Evolutionary conservation across 176 grass and related monocot genomes (phyloP).

Genomic region (Raddia guianensis): DNA sequence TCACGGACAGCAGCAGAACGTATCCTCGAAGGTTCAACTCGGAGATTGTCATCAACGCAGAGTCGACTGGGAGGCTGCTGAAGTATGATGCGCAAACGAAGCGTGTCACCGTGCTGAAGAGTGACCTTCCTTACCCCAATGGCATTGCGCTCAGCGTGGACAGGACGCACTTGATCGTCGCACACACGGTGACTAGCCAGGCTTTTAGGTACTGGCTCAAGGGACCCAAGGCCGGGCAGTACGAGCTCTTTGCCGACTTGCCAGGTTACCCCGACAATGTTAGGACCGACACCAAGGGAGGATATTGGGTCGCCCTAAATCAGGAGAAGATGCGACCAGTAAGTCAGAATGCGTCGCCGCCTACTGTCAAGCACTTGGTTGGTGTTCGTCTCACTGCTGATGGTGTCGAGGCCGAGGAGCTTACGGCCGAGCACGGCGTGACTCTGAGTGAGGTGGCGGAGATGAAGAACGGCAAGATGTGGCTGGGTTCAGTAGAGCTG

Average conservation of each 20-base stretch:
- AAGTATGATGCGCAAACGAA: too few relatives aligned
- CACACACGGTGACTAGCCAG: conserved; percentile 44
- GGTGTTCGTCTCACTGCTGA: conserved; percentile 38
- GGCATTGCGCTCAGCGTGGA: too few relatives aligned
- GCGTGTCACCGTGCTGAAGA: too few relatives aligned
- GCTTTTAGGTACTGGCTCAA: conserved; percentile 48
- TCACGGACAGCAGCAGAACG: conserved; percentile 64
- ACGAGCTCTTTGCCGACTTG: conserved; percentile 53
- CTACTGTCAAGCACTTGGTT: conserved; percentile 35
- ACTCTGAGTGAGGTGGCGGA: conserved; percentile 20
- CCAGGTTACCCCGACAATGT: conserved; percentile 73
- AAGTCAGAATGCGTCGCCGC: not conserved
- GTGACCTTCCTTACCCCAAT: too few relatives aligned
- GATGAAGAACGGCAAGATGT: conserved; percentile 32
- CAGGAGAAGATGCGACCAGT: conserved; percentile 19
- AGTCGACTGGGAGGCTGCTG: too few relatives aligned
- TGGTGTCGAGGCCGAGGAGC: conserved; percentile 28
- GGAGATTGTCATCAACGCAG: not conserved
- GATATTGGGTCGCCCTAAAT: conserved; percentile 62
- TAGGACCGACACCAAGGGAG: conserved; percentile 23
- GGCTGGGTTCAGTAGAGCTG: conserved; percentile 59
- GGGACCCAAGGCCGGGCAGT: conserved; percentile 28
- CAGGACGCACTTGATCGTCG: not conserved
- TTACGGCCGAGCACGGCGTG: conserved; percentile 33
- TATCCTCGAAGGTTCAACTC: not conserved